These are phyloP conservation scores for Acacia crassicarpa DNA, from an alignment of 306 rosid species.

Conservation along the genomic window DNA sequence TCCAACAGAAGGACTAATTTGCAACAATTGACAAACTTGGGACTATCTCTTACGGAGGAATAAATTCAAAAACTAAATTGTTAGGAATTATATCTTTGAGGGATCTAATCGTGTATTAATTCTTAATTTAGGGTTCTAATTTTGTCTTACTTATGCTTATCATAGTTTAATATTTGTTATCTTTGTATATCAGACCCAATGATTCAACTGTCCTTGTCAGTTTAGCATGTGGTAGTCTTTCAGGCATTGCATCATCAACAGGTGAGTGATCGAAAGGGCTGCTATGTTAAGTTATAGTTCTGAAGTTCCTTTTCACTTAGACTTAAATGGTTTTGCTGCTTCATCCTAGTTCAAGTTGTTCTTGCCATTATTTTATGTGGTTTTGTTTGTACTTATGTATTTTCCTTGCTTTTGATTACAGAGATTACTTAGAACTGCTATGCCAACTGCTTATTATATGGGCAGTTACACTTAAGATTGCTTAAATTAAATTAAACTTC, in stretches of 20 bases:
- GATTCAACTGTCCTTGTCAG: slow-evolving; percentile 79
- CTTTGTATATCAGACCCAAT: slow-evolving; percentile 52
- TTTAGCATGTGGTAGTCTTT: slow-evolving; percentile 92
- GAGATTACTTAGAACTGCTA: slow-evolving; percentile 27
- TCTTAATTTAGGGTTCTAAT: slow-evolving; percentile 4
- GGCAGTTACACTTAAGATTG: slow-evolving; percentile 36
- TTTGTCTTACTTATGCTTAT: slow-evolving; percentile 6
- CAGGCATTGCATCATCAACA: slow-evolving; percentile 97
- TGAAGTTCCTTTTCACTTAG: slow-evolving; percentile 6
- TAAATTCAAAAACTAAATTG: background rate
- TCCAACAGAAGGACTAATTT: background rate
- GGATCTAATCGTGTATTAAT: background rate
- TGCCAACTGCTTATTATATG: slow-evolving; percentile 34
- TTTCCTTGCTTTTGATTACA: slow-evolving; percentile 32
- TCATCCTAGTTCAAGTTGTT: background rate
- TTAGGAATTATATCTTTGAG: background rate
- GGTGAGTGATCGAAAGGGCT: slow-evolving; percentile 64
- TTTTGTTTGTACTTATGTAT: background rate
- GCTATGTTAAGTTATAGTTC: slow-evolving; percentile 17
- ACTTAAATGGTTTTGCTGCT: background rate
- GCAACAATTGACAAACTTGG: background rate
- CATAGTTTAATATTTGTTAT: slow-evolving; percentile 18
- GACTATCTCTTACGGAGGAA: background rate
- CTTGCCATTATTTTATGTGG: background rate
- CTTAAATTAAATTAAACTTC: slow-evolving; percentile 40